Percentiles rank a stretch among this genome's conserved stretches.
Conservation (phyloP, 1,284 basidiomycete species). For the Porogramme epimiltina region DNA sequence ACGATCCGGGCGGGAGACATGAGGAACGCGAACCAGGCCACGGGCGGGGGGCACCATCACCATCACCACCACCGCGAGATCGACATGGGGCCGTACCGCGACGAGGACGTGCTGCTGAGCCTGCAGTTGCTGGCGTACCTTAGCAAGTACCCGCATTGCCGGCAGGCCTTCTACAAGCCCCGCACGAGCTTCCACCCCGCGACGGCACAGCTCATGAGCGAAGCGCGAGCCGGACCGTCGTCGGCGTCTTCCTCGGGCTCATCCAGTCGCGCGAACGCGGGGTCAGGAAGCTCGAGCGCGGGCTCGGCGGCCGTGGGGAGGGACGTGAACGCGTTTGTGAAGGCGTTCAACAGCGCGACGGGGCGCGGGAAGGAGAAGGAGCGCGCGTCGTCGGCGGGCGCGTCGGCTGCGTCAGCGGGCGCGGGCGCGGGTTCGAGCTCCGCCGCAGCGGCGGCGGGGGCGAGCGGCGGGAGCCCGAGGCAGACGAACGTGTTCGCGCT, state of each 20-base stretch:
- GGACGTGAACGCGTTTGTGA: conserved; percentile 34
- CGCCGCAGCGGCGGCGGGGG: conserved; percentile 6
- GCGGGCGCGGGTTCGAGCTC: conserved; percentile 14
- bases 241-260: conserved; percentile 2
- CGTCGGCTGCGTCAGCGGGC: conserved; percentile 21
- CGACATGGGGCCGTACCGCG: conserved; percentile 75
- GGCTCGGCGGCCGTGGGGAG: conserved; percentile 17
- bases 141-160: conserved; percentile 97
- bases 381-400: conserved; percentile 17
- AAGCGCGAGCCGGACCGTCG: conserved; percentile 3
- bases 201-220: conserved; percentile 41
- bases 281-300: conserved; percentile 8
- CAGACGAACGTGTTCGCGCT: conserved; percentile 93
- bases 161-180: conserved; percentile 94
- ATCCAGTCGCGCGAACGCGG: neutral
- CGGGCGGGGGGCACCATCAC: conserved; percentile 9
- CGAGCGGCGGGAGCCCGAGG: conserved; percentile 33
- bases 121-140: conserved; percentile 95
- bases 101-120: conserved; percentile 92
- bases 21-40: conserved; percentile 3
- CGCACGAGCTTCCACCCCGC: conserved; percentile 76
- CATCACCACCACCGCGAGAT: conserved; percentile 37
- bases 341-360: conserved; percentile 31
- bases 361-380: conserved; percentile 38
- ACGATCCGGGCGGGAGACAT: conserved; percentile 19